Conservation (phyloP, 2,329 filamentous ascomycete species). For the Venturia asperata region DNA sequence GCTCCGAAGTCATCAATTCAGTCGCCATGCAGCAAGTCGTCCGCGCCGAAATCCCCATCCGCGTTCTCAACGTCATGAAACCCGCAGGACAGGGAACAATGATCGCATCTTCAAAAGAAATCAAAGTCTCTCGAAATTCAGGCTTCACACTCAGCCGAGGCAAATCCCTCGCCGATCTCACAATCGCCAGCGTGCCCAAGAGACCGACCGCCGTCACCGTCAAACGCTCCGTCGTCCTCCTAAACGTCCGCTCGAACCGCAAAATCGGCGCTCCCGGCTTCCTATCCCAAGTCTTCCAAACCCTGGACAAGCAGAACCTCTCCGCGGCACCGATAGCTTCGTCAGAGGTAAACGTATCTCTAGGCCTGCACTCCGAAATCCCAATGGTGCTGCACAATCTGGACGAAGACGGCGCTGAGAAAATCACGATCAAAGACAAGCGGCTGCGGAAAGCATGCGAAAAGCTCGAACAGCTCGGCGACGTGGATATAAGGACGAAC, state of each 20-base stretch:
- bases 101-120: background rate
- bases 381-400: background rate
- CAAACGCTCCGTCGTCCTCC: background rate
- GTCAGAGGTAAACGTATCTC: background rate
- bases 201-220: slow-evolving; percentile 4
- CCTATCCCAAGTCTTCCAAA: background rate
- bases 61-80: slow-evolving; percentile 9
- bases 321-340: background rate
- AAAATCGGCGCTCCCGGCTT: background rate
- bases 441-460: background rate
- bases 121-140: background rate
- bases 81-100: background rate
- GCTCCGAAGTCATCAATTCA: slow-evolving; percentile 6
- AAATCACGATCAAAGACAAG: background rate
- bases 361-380: background rate
- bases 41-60: slow-evolving; percentile 11
- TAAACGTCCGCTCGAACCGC: slow-evolving; percentile 6
- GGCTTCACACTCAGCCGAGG: slow-evolving; percentile 18
- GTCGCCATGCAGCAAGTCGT: slow-evolving; percentile 13
- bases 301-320: background rate
- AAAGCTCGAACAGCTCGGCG: background rate
- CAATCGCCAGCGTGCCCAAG: slow-evolving; percentile 18
- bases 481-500: background rate
- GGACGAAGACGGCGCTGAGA: background rate
- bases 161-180: slow-evolving; percentile 21